Base-by-base conservation (phyloP, 2,329 filamentous ascomycete species). In the Pseudocercospora musae region DNA sequence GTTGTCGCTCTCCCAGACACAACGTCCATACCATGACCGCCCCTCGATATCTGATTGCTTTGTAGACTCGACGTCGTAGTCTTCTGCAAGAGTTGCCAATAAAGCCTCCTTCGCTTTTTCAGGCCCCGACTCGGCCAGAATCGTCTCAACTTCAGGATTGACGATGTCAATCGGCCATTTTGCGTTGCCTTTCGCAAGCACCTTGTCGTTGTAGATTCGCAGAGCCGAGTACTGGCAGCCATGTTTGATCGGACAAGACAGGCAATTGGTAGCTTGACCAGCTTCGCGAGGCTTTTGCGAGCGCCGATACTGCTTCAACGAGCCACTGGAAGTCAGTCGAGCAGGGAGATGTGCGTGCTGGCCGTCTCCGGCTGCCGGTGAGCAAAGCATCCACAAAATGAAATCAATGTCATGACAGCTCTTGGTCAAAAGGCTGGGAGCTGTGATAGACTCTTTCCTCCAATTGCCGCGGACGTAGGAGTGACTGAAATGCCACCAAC, bases 321-420 rank as follows among this genome's bases (percentile, higher is more conserved):
- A 84, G 2, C 94, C 95, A 0, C 84, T 84, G 0, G 92, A 96
- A 0, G 87, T 84, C n/a, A 98, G 46, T 83, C 0, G 83, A 85
- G 5, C 85, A 0, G 94, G 94, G 0, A 94, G 80, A 75, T 97
- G 93, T 0, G 62, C 58, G 13, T 49, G 23, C 23, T 68, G 66
- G 78, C 72, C 71, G 1, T 80, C 72, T 2, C 52, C 46, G 3
- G 66, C 48, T 0, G 83, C 76, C 0, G 91, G 90, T 0, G 90
- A 91, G 72, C 89, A 94, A 10, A 98, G 83, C 52, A 98, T 79
- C 95, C 95, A 99, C 15, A 98, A 81, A 4, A 98, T 79, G 61
- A 98, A 86, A 73, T 99, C 95, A 55, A 99, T 90, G 70, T 99
- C 95, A 72, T 99, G 95, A 70, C 95, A 98, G 62, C 91, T 96